Conservation (phyloP, 140 eudicot genomes). For the Anethum foeniculum region DNA sequence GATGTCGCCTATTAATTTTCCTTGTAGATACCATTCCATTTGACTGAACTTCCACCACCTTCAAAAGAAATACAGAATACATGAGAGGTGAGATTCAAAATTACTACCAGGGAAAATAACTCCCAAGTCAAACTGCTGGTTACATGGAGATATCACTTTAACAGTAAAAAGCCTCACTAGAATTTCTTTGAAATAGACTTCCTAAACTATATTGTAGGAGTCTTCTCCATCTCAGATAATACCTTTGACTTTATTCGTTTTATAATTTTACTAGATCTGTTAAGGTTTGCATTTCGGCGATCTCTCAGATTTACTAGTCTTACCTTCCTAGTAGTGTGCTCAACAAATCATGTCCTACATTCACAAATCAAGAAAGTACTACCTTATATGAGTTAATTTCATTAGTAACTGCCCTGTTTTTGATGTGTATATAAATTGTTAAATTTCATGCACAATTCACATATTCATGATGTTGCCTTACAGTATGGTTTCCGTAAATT, state of each 20-base stretch:
- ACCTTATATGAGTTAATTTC: too few species aligned
- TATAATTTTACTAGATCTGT: not conserved
- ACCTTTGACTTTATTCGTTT: not conserved
- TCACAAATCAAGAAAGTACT: too few species aligned
- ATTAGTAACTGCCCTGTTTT: too few species aligned
- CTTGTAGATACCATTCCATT: conserved; percentile 74
- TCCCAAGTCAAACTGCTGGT: not conserved
- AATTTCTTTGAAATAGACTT: not conserved
- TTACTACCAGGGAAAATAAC: not conserved
- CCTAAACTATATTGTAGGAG: not conserved
- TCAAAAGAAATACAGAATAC: conserved; percentile 14
- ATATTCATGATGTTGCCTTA: too few species aligned
- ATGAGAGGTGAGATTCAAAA: not conserved
- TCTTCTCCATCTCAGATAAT: not conserved
- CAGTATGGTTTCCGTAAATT: too few species aligned
- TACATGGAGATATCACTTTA: not conserved
- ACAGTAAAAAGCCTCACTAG: not conserved
- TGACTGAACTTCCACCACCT: conserved; percentile 91
- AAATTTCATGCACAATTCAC: too few species aligned
- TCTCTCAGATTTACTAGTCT: too few species aligned
- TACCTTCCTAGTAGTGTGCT: too few species aligned
- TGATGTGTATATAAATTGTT: too few species aligned
- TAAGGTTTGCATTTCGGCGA: not conserved
- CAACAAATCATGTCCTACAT: too few species aligned
- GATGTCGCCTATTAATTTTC: conserved; percentile 65